Evolutionary conservation across 2,329 filamentous ascomycete genomes (phyloP).

Genomic region (Apiospora pterosperma): DNA sequence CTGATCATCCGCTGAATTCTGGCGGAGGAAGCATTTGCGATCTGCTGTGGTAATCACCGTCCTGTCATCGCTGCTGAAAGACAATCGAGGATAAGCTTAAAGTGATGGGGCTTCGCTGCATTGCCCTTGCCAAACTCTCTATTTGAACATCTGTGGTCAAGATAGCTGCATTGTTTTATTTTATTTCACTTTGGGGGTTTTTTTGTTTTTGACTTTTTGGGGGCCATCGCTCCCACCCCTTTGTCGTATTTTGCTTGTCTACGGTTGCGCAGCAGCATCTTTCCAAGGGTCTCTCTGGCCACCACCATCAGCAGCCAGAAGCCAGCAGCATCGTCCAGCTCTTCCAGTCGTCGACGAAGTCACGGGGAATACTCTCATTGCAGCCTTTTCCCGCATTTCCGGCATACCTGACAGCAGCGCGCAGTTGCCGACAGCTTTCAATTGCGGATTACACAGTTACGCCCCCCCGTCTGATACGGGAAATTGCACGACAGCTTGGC

Average conservation of each 20-base stretch:
- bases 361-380: neutral
- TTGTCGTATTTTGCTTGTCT: neutral
- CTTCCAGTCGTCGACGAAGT: neutral
- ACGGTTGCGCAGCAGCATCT: neutral
- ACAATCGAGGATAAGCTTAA: neutral
- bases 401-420: neutral
- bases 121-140: neutral
- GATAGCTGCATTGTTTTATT: neutral
- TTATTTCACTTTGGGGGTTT: no score
- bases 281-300: neutral
- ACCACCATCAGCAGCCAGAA: neutral
- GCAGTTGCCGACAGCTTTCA: neutral
- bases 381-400: neutral
- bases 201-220: no score
- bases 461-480: neutral
- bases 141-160: neutral
- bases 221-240: neutral
- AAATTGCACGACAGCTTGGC: neutral
- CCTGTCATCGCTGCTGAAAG: neutral
- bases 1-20: neutral
- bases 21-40: neutral
- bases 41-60: neutral
- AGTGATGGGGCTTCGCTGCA: neutral
- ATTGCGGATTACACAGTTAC: constrained; percentile 1
- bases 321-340: neutral